Evolutionary conservation across 169 alveolate genomes (phyloP).

Genomic region (Eimeria maxima): DNA sequence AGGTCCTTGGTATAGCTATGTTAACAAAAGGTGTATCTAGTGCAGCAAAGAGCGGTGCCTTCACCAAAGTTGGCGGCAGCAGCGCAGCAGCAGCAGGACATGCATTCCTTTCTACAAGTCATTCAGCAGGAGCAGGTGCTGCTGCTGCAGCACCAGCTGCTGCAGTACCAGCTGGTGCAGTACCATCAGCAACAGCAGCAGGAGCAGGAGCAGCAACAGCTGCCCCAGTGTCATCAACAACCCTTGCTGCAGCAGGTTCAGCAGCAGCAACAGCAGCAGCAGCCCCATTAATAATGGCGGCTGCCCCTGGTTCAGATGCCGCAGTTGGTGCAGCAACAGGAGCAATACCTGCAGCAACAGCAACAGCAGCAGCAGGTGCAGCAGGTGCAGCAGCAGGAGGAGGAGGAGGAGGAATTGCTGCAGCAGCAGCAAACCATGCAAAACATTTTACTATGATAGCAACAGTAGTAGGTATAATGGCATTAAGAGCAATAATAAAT

Average conservation of each 20-base stretch:
- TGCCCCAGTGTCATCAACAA: no score
- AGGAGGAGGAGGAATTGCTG: not conserved
- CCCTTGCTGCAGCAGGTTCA: no score
- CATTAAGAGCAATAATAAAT: not conserved
- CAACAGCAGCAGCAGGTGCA: no score
- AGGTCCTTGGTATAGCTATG: conserved; percentile 11
- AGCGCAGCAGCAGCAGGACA: conserved; percentile 35
- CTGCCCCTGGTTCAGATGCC: not conserved
- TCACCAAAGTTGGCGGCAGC: not conserved
- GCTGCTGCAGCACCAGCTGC: conserved; percentile 45
- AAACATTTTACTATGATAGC: conserved; percentile 20
- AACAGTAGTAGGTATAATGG: conserved; percentile 10
- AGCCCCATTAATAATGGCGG: not conserved
- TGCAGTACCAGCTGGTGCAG: not conserved
- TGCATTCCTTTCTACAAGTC: not conserved
- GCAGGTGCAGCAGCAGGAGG: conserved; percentile 28
- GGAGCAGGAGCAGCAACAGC: not conserved
- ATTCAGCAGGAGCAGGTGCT: conserved; percentile 8
- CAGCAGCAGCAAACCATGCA: conserved; percentile 30
- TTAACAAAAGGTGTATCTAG: conserved; percentile 29
- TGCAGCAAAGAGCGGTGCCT: conserved; percentile 40
- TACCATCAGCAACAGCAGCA: not conserved
- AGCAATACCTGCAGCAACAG: no score
- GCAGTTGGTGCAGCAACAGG: not conserved
- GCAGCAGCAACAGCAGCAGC: no score